These are phyloP conservation scores for Penicillium longicatenatum DNA, from an alignment of 495 filamentous ascomycete species.

Conservation along the genomic window DNA sequence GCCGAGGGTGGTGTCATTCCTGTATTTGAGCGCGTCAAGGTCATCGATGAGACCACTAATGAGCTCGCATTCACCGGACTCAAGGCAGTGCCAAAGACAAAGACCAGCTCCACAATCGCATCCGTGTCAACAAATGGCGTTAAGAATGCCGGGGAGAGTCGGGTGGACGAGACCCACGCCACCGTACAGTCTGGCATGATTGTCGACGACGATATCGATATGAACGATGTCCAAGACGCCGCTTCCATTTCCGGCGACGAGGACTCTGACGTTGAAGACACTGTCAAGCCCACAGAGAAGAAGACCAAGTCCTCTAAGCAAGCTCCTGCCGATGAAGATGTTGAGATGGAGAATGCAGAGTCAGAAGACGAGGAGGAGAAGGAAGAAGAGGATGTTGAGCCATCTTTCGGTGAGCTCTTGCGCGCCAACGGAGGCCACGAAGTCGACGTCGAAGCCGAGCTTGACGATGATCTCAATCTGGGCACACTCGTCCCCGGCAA, in stretches of 20 bases:
- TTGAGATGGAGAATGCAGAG: conserved; percentile 45
- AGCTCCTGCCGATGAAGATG: conserved; percentile 40
- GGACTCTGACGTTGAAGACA: conserved; percentile 47
- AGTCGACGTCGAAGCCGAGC: conserved; percentile 71
- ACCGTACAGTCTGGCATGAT: conserved; percentile 56
- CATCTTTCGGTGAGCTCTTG: conserved; percentile 86
- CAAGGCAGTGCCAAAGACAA: conserved; percentile 49
- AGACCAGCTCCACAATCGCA: conserved; percentile 43
- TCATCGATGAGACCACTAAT: conserved; percentile 52
- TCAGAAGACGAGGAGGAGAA: conserved; percentile 47
- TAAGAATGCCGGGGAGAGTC: conserved; percentile 58
- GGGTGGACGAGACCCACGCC: conserved; percentile 74
- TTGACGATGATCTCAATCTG: conserved; percentile 44
- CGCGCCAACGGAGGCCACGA: conserved; percentile 66
- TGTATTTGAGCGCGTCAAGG: conserved; percentile 55
- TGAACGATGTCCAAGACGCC: conserved; percentile 50
- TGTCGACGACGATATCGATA: conserved; percentile 49
- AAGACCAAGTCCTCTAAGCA: conserved; percentile 32
- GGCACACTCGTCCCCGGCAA: conserved; percentile 42
- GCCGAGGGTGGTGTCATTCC: conserved; percentile 58
- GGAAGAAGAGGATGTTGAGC: conserved; percentile 57
- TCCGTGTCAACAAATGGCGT: conserved; percentile 57
- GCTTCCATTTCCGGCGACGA: conserved; percentile 40
- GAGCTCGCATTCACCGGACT: conserved; percentile 47
- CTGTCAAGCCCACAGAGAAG: conserved; percentile 39